phyloP scores from a whole-genome alignment of 1,284 basidiomycete genomes.

The Puccinia brachypodii region DNA sequence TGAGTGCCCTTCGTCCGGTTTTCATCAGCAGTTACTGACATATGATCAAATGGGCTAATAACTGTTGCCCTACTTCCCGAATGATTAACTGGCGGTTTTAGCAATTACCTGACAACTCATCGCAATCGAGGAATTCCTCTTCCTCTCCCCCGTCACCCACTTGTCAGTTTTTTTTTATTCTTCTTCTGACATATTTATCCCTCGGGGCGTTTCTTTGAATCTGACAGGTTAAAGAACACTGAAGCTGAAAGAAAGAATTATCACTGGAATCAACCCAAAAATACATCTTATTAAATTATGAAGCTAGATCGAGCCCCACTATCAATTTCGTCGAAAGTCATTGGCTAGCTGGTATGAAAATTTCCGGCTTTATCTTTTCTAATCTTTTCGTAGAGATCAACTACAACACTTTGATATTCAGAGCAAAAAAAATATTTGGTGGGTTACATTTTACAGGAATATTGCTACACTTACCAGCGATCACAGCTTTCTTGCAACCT shows the following conservation, averaged over 20 bases:
- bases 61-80: not conserved
- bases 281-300: not conserved
- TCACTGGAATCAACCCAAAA: not conserved
- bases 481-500: conserved; percentile 37
- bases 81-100: not conserved
- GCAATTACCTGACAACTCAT: not conserved
- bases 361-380: not conserved
- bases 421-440: not conserved
- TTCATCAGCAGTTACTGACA: not conserved
- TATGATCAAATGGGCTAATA: not conserved
- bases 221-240: not conserved
- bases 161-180: not conserved
- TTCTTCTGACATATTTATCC: not conserved
- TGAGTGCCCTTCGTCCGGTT: not conserved
- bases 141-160: not conserved
- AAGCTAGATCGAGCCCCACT: conserved; percentile 19
- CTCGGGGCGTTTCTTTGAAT: not conserved
- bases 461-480: conserved; percentile 43
- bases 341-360: conserved; percentile 40
- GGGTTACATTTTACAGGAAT: conserved; percentile 6
- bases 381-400: not conserved
- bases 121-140: not conserved
- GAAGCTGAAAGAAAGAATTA: not conserved
- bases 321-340: conserved; percentile 44
- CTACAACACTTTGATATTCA: not conserved